A percentile compares a stretch with the other conserved stretches of the same genome.
Evolutionary conservation across 352 stramenopile species (phyloP).

Genomic region (Globisporangium cylindrosporum): DNA sequence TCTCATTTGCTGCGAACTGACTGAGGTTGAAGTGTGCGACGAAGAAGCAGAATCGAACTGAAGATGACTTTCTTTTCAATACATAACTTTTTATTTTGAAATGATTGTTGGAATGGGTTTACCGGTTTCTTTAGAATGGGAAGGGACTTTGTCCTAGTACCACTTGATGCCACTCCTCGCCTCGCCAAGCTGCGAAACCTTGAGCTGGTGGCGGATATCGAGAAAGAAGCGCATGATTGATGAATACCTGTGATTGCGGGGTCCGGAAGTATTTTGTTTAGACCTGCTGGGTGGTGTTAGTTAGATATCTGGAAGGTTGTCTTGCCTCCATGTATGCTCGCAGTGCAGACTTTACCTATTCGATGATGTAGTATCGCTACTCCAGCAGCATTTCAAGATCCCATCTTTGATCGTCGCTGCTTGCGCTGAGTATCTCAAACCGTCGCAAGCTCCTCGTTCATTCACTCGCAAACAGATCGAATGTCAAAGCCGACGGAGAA

Average conservation of each 20-base stretch:
- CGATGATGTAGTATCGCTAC: no score
- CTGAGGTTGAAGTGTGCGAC: not conserved
- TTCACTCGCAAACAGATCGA: conserved; percentile 43
- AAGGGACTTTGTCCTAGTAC: not conserved
- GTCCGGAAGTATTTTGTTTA: no score
- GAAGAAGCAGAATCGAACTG: conserved; percentile 7
- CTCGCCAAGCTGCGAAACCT: not conserved
- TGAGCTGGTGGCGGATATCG: not conserved
- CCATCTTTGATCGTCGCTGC: no score
- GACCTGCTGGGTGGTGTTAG: no score
- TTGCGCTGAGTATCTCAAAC: not conserved
- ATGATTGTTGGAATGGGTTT: not conserved
- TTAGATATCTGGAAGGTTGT: no score
- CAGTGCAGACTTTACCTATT: no score
- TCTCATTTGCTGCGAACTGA: not conserved
- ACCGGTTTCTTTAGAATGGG: not conserved
- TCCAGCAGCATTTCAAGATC: no score
- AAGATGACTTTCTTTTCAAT: conserved; percentile 13
- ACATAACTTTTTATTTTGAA: conserved; percentile 8
- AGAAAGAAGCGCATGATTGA: not conserved
- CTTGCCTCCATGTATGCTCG: no score
- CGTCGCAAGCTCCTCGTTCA: conserved; percentile 6
- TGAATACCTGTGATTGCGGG: no score
- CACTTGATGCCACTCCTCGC: not conserved
- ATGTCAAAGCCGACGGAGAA: conserved; percentile 79